These are phyloP conservation scores for Balamuthia mandrillaris DNA, from an alignment of 208 protist species.

Conservation along the genomic window DNA sequence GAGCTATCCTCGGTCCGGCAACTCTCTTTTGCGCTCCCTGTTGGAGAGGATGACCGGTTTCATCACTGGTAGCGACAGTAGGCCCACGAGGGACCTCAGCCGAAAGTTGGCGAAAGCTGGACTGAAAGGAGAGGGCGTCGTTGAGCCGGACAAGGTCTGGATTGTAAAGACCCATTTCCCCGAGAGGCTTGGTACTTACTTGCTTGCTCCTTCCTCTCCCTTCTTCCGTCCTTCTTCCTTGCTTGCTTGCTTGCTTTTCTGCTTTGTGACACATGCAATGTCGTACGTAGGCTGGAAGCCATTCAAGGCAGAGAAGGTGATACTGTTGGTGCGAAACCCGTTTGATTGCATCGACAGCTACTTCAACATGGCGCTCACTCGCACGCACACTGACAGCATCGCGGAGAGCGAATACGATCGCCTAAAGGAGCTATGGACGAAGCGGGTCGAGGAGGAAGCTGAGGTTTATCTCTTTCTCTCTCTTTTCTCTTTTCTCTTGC, in stretches of 20 bases:
- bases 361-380: conserved; percentile 37
- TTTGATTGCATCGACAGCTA: conserved; percentile 26
- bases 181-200: not conserved
- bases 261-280: no score
- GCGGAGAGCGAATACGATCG: conserved; percentile 24
- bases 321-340: conserved; percentile 16
- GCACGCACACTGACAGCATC: conserved; percentile 1
- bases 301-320: conserved; percentile 23
- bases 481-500: no score
- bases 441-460: not conserved
- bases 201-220: no score
- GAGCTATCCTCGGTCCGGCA: conserved; percentile 17
- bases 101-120: not conserved
- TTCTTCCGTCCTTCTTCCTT: no score
- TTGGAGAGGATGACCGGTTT: not conserved
- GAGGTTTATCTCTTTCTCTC: no score
- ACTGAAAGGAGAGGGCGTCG: conserved; percentile 3
- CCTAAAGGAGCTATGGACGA: not conserved
- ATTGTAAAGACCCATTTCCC: conserved; percentile 35
- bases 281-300: no score
- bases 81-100: conserved; percentile 16
- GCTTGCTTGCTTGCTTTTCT: no score
- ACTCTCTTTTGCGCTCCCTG: not conserved
- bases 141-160: not conserved
- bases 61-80: conserved; percentile 5